These are phyloP conservation scores for Gentiana straminea DNA, from an alignment of 257 asterid species.

Conservation along the genomic window DNA sequence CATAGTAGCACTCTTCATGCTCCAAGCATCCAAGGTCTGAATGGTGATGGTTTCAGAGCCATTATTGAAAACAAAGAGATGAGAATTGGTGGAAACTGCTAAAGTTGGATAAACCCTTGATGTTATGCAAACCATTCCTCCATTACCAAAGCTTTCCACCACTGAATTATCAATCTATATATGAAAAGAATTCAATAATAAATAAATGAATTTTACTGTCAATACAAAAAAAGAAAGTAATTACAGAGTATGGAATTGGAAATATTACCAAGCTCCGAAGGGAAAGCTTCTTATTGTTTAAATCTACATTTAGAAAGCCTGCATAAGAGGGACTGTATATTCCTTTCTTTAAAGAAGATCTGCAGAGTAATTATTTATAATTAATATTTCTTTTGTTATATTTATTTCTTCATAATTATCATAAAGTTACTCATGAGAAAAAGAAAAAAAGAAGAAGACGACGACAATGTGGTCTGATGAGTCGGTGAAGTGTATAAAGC, in stretches of 20 bases:
- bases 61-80: slow-evolving; percentile 28
- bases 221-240: background rate
- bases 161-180: slow-evolving; percentile 35
- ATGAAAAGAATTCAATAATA: too few relatives aligned
- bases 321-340: slow-evolving; percentile 32
- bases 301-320: slow-evolving; percentile 23
- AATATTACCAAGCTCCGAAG: background rate
- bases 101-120: slow-evolving; percentile 35
- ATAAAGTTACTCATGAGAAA: too few relatives aligned
- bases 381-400: too few relatives aligned
- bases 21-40: slow-evolving; percentile 27
- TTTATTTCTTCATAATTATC: too few relatives aligned
- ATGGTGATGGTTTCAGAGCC: slow-evolving; percentile 23
- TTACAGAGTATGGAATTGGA: too few relatives aligned
- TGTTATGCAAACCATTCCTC: slow-evolving; percentile 30
- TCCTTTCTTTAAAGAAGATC: slow-evolving; percentile 18
- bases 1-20: slow-evolving; percentile 19
- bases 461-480: too few relatives aligned
- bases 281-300: slow-evolving; percentile 20
- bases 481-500: background rate
- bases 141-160: slow-evolving; percentile 32
- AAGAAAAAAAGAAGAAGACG: too few relatives aligned
- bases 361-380: slow-evolving; percentile 1
- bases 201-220: background rate
- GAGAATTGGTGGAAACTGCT: slow-evolving; percentile 20